Conservation (phyloP, 169 alveolate species). For the Theileria luwenshuni region DNA sequence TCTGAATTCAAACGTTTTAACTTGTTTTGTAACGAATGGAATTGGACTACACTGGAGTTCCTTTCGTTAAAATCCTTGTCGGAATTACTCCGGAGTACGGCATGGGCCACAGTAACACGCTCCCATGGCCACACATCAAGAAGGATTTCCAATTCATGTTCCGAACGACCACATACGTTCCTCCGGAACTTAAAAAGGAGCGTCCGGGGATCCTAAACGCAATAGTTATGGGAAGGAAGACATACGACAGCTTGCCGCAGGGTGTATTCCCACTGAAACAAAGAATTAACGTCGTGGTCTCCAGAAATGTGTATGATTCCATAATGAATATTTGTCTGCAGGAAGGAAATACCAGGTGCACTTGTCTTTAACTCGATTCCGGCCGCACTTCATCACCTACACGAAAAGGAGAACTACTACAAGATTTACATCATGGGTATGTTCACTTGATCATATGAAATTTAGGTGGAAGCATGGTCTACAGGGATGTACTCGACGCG, state of each 20-base stretch:
- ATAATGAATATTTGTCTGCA: not conserved
- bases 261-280: slow-evolving; percentile 82
- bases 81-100: slow-evolving; percentile 72
- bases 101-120: slow-evolving; percentile 82
- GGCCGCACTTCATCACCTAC: slow-evolving; percentile 56
- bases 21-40: not conserved
- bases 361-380: slow-evolving; percentile 59
- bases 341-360: slow-evolving; percentile 64
- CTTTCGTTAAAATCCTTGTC: slow-evolving; percentile 39
- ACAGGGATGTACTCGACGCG: slow-evolving; percentile 76
- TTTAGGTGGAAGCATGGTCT: slow-evolving; percentile 86
- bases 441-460: not conserved
- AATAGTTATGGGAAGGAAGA: slow-evolving; percentile 94
- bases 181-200: slow-evolving; percentile 25
- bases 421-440: slow-evolving; percentile 77
- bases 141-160: slow-evolving; percentile 85
- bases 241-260: slow-evolving; percentile 92
- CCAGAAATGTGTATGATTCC: slow-evolving; percentile 70
- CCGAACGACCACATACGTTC: slow-evolving; percentile 73
- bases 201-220: slow-evolving; percentile 77
- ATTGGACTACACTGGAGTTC: slow-evolving; percentile 37
- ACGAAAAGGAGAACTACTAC: slow-evolving; percentile 56
- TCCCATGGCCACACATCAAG: slow-evolving; percentile 90
- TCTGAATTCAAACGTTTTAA: not conserved
- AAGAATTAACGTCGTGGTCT: slow-evolving; percentile 87